Base-by-base conservation (phyloP, 2,329 filamentous ascomycete genomes). In the Taxawa tesnikishii region DNA sequence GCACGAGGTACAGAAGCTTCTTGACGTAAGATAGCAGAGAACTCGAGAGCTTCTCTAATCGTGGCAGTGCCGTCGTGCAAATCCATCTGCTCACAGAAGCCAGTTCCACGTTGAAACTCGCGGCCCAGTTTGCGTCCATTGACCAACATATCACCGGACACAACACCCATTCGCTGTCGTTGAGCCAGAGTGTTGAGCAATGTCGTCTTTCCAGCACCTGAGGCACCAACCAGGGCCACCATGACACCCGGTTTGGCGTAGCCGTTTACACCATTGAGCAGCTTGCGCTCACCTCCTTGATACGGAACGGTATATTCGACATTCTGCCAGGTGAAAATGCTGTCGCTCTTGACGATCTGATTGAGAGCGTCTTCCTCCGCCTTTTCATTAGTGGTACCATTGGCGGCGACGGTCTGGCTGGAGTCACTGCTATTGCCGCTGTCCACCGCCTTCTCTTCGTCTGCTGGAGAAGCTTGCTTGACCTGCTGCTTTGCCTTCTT, bases 121-220 rank as follows among this genome's bases (percentile, higher is more conserved):
- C 65, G 54, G 0, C 68, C 70, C 0, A 81, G 62, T 2, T 65
- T 55, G 26, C 66, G 67, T 2, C 78, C 79, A 44, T 83, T 77
- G 6, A 83, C 75, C n/a, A 79, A 62, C 67, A 83, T 78, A 29
- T 79, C 69, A 9, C 79, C 79, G n/a, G 58, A 56, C 3, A 80
- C 64, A 8, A 78, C 65, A 35, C 79, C 76, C 33, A 63, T 66
- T 11, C 62, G 75, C 50, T 84, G 77, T 3, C 83, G 71, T 47
- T 87, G 80, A 0, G 81, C 75, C 2, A 82, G 57, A 0, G 79
- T 83, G 53, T 90, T 85, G 12, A 92, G 64, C 0, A 92, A 60
- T 0, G 83, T 90, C 0, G 82, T 87, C 58, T 92, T 92, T 9
- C 83, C 84, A 6, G 84, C 83, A 26, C 81, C 82, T 4, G 74